Percentiles rank a stretch among this genome's conserved stretches.
Evolutionary conservation across 768 basidiomycete genomes (phyloP).

Genomic region (Thelephora ganbajun): DNA sequence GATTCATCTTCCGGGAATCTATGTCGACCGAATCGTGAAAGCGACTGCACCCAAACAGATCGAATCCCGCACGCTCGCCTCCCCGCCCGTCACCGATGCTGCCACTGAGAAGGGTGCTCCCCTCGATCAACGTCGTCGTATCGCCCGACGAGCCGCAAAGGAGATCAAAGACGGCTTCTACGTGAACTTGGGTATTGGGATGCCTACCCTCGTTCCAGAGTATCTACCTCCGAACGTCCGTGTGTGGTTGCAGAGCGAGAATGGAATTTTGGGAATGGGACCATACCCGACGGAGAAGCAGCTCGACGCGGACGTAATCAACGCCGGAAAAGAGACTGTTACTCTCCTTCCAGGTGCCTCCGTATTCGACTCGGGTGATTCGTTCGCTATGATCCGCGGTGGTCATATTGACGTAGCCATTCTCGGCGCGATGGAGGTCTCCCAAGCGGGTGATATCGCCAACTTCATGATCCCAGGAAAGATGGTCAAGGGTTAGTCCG

Average conservation of each 20-base stretch:
- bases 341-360: slow-evolving; percentile 88
- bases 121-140: slow-evolving; percentile 49
- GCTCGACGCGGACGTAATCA: slow-evolving; percentile 85
- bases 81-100: slow-evolving; percentile 16
- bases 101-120: slow-evolving; percentile 27
- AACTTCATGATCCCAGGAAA: slow-evolving; percentile 99
- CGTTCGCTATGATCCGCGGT: slow-evolving; percentile 95
- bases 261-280: slow-evolving; percentile 80
- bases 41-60: slow-evolving; percentile 67
- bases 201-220: slow-evolving; percentile 82
- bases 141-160: slow-evolving; percentile 77
- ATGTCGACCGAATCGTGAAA: slow-evolving; percentile 78
- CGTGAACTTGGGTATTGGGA: slow-evolving; percentile 83
- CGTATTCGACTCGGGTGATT: slow-evolving; percentile 86
- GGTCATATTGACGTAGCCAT: slow-evolving; percentile 92
- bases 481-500: slow-evolving; percentile 53
- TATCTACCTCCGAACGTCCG: slow-evolving; percentile 56
- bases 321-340: slow-evolving; percentile 90
- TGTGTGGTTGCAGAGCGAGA: slow-evolving; percentile 89
- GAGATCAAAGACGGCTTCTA: slow-evolving; percentile 82
- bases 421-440: slow-evolving; percentile 93
- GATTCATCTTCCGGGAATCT: slow-evolving; percentile 75
- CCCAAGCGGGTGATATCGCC: slow-evolving; percentile 83
- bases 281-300: slow-evolving; percentile 77
- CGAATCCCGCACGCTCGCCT: slow-evolving; percentile 59